These are phyloP conservation scores for Holtermanniella nyarrowii DNA, from an alignment of 768 basidiomycete species.

Conservation along the genomic window DNA sequence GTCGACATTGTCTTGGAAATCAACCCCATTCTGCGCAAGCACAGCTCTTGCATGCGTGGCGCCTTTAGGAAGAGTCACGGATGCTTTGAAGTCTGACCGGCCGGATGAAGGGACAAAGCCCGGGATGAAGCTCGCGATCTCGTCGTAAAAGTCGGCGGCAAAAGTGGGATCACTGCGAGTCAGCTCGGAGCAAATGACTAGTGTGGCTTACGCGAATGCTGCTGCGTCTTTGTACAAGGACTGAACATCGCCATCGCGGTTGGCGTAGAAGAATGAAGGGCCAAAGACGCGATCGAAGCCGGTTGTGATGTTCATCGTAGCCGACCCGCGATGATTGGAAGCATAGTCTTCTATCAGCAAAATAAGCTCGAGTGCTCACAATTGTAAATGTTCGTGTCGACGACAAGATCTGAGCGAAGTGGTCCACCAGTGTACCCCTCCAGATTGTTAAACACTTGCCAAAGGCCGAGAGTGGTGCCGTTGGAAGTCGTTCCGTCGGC, in stretches of 20 bases:
- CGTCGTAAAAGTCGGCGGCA: constrained; percentile 21
- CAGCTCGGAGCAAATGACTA: constrained; percentile 1
- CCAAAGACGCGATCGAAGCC: constrained; percentile 29
- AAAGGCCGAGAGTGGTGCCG: constrained; percentile 13
- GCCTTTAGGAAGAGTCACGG: constrained; percentile 11
- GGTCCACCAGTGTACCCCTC: constrained; percentile 23
- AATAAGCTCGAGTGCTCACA: too few species aligned
- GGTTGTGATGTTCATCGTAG: constrained; percentile 13
- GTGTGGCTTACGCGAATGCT: too few species aligned
- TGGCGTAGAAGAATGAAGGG: constrained; percentile 16
- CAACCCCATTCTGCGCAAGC: constrained; percentile 10
- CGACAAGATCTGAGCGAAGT: constrained; percentile 14
- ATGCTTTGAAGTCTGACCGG: constrained; percentile 10
- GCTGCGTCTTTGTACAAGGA: not conserved
- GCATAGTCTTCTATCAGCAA: constrained; percentile 1
- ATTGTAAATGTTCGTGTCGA: constrained; percentile 21
- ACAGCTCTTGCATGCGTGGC: constrained; percentile 14
- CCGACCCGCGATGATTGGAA: constrained; percentile 21
- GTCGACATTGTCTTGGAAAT: constrained; percentile 22
- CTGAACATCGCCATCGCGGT: constrained; percentile 4
- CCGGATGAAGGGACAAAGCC: constrained; percentile 7
- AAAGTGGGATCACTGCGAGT: constrained; percentile 7
- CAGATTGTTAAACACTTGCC: constrained; percentile 18
- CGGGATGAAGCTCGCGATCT: constrained; percentile 12
- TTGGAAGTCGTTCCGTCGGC: constrained; percentile 16